These are phyloP conservation scores for Blastomyces silverae DNA, from an alignment of 2,329 filamentous ascomycete genomes.

Conservation along the genomic window DNA sequence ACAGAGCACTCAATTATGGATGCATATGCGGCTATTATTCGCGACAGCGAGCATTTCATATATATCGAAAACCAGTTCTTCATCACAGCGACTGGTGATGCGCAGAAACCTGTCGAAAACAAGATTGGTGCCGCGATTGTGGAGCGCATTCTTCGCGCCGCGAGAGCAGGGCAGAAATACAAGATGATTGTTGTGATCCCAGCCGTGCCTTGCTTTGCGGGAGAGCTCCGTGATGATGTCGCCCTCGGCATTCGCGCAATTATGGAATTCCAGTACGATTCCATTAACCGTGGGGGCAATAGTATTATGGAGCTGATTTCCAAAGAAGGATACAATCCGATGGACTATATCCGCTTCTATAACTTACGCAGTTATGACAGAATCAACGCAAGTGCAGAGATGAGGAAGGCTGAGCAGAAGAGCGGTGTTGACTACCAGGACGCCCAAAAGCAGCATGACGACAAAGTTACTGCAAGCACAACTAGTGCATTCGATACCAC, in stretches of 20 bases:
- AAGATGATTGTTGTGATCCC: slow-evolving; percentile 85
- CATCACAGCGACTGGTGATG: slow-evolving; percentile 85
- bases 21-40: slow-evolving; percentile 77
- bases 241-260: slow-evolving; percentile 85
- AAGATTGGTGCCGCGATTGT: slow-evolving; percentile 83
- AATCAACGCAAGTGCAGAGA: slow-evolving; percentile 69
- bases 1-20: slow-evolving; percentile 77
- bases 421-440: slow-evolving; percentile 43
- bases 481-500: slow-evolving; percentile 35
- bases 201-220: slow-evolving; percentile 86
- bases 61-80: slow-evolving; percentile 99
- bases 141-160: slow-evolving; percentile 75
- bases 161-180: slow-evolving; percentile 79
- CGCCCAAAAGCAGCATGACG: slow-evolving; percentile 40
- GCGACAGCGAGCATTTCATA: slow-evolving; percentile 72
- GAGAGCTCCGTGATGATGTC: slow-evolving; percentile 75
- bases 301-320: slow-evolving; percentile 79
- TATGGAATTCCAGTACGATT: slow-evolving; percentile 99
- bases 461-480: slow-evolving; percentile 40
- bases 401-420: slow-evolving; percentile 49
- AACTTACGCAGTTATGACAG: slow-evolving; percentile 91
- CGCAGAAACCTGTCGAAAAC: slow-evolving; percentile 71
- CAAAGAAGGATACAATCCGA: slow-evolving; percentile 68
- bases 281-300: slow-evolving; percentile 82
- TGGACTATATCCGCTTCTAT: slow-evolving; percentile 82